Base-by-base conservation (phyloP, 805 yeast species). In the Pichia paraexigua region DNA sequence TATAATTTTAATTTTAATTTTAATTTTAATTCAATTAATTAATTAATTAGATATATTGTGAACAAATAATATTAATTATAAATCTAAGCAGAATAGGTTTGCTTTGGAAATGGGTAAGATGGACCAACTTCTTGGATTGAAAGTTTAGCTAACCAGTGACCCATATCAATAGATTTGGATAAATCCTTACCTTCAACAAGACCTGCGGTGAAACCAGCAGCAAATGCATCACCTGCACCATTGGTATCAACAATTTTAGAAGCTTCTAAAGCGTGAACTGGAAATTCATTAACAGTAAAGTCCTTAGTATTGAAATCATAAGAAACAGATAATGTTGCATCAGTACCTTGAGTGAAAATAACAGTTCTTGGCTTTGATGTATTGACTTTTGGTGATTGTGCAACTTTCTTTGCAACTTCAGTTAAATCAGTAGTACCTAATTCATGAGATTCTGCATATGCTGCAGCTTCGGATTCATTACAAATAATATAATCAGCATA, bases 151-250 rank as follows among this genome's bases (percentile, higher is more conserved):
- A 95, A 83, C 97, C 98, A 91, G 74, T 92, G 98, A 58, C 97
- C 98, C 69, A 83, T 79, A 61, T 85, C 88, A 56, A 92, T 77
- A 49, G 78, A 63, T 42, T 82, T 74, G 24, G 72, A 72, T 52
- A 89, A 66, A 28, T 77, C 60, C 68, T 85, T 81, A 58, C 83
- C 88, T 69, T 83, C 73, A 51, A 89, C 95, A 59, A 91, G 73
- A 53, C 91, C 94, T 55, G 96, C 96, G 57, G 90, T 71, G 70
- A 92, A 91, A 53, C 98, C 98, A 63, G 94, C 95, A 51, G 97
- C 98, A 66, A 92, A 92, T 15, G 97, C 97, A 68, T 92, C 97
- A 71, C 98, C 98, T 45, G 98, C 98, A 75, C 99, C 99, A 74
- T 92, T 94, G 64, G 98, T 88, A 75, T 94, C 99, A 53, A 78